Conservation (phyloP, 805 yeast species). For the Yarrowia sp. region DNA sequence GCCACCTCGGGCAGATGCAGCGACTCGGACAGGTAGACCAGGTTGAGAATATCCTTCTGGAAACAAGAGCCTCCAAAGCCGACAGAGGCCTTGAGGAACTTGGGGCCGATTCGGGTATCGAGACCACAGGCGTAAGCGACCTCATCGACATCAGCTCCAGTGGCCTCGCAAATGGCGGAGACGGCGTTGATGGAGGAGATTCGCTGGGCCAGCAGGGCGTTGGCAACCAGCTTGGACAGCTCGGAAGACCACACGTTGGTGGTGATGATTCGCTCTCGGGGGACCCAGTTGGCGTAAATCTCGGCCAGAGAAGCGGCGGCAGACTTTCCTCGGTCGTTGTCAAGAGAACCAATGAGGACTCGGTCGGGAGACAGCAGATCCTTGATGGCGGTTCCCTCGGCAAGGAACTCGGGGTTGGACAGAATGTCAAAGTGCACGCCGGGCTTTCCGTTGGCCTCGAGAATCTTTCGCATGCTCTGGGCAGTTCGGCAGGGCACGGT, state of each 20-base stretch:
- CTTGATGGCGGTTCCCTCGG: slow-evolving; percentile 36
- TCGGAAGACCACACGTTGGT: slow-evolving; percentile 37
- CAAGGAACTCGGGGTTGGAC: slow-evolving; percentile 37
- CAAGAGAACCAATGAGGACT: slow-evolving; percentile 35
- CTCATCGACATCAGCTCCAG: slow-evolving; percentile 37
- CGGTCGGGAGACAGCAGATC: slow-evolving; percentile 35
- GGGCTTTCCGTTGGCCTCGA: slow-evolving; percentile 35
- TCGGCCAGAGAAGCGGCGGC: slow-evolving; percentile 37
- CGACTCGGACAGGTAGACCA: slow-evolving; percentile 35
- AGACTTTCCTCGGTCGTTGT: slow-evolving; percentile 31
- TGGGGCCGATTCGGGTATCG: slow-evolving; percentile 36
- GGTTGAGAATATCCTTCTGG: slow-evolving; percentile 36
- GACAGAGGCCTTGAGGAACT: slow-evolving; percentile 36
- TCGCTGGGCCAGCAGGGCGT: slow-evolving; percentile 36
- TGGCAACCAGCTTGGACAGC: slow-evolving; percentile 36
- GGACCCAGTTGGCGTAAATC: slow-evolving; percentile 36
- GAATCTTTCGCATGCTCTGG: slow-evolving; percentile 34
- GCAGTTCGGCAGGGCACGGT: slow-evolving; percentile 38
- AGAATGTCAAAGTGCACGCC: slow-evolving; percentile 35
- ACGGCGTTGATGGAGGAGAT: slow-evolving; percentile 37
- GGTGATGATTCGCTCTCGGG: slow-evolving; percentile 34
- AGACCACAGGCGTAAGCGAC: slow-evolving; percentile 36
- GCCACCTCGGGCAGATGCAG: slow-evolving; percentile 37
- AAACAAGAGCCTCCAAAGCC: slow-evolving; percentile 38
- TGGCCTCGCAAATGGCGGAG: slow-evolving; percentile 37